Evolutionary conservation across 2,329 filamentous ascomycete species (phyloP).

Genomic region (Teratosphaeria nubilosa): DNA sequence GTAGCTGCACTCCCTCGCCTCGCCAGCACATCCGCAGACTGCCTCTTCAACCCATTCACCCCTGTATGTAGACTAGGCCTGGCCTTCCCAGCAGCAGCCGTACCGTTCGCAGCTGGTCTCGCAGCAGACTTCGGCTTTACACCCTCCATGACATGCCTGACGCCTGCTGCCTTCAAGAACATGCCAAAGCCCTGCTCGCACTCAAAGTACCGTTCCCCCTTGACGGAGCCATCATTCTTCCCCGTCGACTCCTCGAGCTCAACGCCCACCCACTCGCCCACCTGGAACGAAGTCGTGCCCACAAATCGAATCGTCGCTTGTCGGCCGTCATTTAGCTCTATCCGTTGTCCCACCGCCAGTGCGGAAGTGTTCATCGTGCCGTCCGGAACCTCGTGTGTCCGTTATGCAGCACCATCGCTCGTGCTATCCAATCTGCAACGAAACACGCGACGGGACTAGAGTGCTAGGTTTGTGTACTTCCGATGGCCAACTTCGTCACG

Average conservation of each 20-base stretch:
- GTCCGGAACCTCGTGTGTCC: neutral
- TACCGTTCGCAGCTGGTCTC: conserved; percentile 11
- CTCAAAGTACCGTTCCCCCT: conserved; percentile 80
- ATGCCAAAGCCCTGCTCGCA: conserved; percentile 65
- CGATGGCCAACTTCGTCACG: neutral
- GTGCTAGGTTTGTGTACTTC: neutral
- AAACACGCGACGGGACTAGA: neutral
- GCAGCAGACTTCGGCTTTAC: conserved; percentile 11
- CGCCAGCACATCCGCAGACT: conserved; percentile 13
- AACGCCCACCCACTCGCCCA: conserved; percentile 80
- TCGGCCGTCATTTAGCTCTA: conserved; percentile 70
- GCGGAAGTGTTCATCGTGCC: conserved; percentile 20
- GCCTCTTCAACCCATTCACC: conserved; percentile 19
- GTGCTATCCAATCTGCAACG: neutral
- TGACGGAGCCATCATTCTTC: conserved; percentile 89
- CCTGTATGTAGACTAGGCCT: conserved; percentile 30
- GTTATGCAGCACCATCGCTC: neutral
- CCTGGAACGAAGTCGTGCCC: conserved; percentile 68
- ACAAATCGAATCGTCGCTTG: conserved; percentile 70
- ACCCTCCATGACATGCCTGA: conserved; percentile 41
- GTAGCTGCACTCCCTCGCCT: conserved; percentile 41
- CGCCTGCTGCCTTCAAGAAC: conserved; percentile 68
- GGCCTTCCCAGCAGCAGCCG: conserved; percentile 25
- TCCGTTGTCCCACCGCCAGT: conserved; percentile 53
- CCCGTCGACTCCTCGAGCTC: conserved; percentile 73